Base-by-base conservation (phyloP, 768 basidiomycete species). In the Floccularia luteovirens region DNA sequence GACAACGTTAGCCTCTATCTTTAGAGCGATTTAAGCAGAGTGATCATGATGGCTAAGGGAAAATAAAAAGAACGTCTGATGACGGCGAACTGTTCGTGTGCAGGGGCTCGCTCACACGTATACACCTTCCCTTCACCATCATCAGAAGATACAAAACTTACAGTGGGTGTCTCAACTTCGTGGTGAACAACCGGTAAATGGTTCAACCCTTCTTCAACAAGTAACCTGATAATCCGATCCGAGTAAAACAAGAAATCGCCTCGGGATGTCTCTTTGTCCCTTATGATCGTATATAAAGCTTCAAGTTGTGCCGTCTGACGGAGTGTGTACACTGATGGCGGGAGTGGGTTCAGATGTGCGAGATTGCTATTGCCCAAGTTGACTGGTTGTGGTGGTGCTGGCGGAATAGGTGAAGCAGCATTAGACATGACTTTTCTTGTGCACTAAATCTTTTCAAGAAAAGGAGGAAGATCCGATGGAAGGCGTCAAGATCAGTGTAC, bases 221-320 rank as follows among this genome's bases (percentile, higher is more conserved):
- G 70, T 32, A 87, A 53, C 35, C 84, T 69, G 50, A 97, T 97
- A 60, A 97, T 91, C 13, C 92, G 73, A 62, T 92, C 90, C 8
- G 85, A 86, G 59, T 93, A 93, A 64, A 98, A 99, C 45, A 99
- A 74, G 53, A 99, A 99, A 57, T 98, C 96, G 5, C 92, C 92
- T 39, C 92, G 69, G 20, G 76, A 75, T 2, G 94, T 96, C 30
- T 82, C 75, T 62, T 81, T 84, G 61, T 94, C 82, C 38, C 94
- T 63, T 58, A 96, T 93, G 60, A 96, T 94, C 8, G 92, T 97
- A 66, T 94, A 88, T 22, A 98, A 68, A 2, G 91, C 92, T 58
- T 96, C 92, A 16, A 99, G 79, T 64, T 97, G 94, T 1, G 87
- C 81, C 0, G 91, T 98, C 50, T 86, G 89, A 0, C 82, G 83